Percentiles rank a stretch among this genome's conserved stretches.
These are phyloP conservation scores for Periconia sp. DNA, from an alignment of 2,329 filamentous ascomycete species.

Conservation along the genomic window DNA sequence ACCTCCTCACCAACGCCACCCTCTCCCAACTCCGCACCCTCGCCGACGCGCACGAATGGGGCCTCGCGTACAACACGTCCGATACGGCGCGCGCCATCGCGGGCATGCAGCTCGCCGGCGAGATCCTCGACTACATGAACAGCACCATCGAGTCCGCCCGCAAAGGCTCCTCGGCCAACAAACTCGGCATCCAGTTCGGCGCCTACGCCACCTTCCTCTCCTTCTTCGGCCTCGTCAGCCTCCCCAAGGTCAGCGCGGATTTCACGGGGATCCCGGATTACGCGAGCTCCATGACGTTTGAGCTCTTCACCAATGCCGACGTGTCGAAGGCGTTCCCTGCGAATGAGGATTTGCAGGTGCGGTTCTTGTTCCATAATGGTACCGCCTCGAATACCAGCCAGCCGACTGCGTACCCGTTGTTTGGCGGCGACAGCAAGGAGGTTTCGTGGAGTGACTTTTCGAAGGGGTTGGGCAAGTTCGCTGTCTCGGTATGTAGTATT, in stretches of 20 bases:
- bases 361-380: constrained; percentile 66
- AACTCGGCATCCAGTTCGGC: constrained; percentile 60
- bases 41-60: constrained; percentile 79
- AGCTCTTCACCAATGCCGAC: constrained; percentile 60
- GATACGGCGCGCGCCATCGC: constrained; percentile 49
- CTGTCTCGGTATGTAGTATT: constrained; percentile 51
- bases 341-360: constrained; percentile 56
- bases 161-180: constrained; percentile 36
- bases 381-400: constrained; percentile 50
- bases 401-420: constrained; percentile 60
- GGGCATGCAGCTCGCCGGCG: constrained; percentile 52
- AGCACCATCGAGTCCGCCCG: constrained; percentile 39
- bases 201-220: constrained; percentile 63
- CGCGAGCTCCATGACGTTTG: constrained; percentile 78
- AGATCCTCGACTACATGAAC: constrained; percentile 50
- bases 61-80: constrained; percentile 74
- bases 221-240: constrained; percentile 62
- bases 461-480: constrained; percentile 63
- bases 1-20: constrained; percentile 61
- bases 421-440: constrained; percentile 57
- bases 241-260: constrained; percentile 54
- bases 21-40: constrained; percentile 69
- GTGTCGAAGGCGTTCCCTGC: constrained; percentile 44
- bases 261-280: constrained; percentile 84
- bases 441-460: constrained; percentile 73